Conservation (phyloP, 2,329 filamentous ascomycete genomes). For the Aspergillus alliaceus region DNA sequence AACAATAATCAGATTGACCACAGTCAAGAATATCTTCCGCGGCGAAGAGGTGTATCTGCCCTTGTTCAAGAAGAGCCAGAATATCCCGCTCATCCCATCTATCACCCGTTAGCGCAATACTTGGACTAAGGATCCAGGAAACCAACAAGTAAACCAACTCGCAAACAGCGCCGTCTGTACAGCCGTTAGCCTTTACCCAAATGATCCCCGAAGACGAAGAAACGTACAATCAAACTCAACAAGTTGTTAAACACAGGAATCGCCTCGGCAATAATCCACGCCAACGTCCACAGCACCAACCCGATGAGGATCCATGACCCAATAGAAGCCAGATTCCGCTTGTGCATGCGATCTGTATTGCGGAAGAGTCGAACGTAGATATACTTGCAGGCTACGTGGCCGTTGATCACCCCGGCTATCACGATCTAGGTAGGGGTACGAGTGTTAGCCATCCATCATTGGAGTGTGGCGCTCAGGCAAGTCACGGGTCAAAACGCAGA, state of each 20-base stretch:
- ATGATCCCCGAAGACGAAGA: background rate
- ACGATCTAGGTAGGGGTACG: too few species aligned
- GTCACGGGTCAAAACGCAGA: too few species aligned
- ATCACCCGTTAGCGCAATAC: background rate
- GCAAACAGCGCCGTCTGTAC: slow-evolving; percentile 54
- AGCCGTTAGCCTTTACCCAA: slow-evolving; percentile 23
- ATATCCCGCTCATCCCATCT: slow-evolving; percentile 25
- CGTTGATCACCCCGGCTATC: slow-evolving; percentile 67
- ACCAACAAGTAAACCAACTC: slow-evolving; percentile 63
- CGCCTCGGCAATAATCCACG: slow-evolving; percentile 65
- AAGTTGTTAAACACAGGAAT: slow-evolving; percentile 68
- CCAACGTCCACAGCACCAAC: slow-evolving; percentile 56
- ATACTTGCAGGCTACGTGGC: slow-evolving; percentile 63
- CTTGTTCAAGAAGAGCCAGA: slow-evolving; percentile 29
- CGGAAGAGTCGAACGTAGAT: slow-evolving; percentile 63
- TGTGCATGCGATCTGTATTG: slow-evolving; percentile 53
- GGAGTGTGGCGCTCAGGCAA: too few species aligned
- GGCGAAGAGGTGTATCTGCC: slow-evolving; percentile 21
- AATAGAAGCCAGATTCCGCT: slow-evolving; percentile 49
- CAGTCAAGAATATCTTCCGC: slow-evolving; percentile 22
- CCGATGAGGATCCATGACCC: slow-evolving; percentile 59
- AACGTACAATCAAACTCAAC: slow-evolving; percentile 55
- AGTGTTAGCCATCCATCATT: too few species aligned
- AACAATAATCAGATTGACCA: slow-evolving; percentile 16
- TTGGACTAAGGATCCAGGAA: too few species aligned